These are phyloP conservation scores for Fraxinus cuspidata DNA, from an alignment of 257 asterid species.

Conservation along the genomic window DNA sequence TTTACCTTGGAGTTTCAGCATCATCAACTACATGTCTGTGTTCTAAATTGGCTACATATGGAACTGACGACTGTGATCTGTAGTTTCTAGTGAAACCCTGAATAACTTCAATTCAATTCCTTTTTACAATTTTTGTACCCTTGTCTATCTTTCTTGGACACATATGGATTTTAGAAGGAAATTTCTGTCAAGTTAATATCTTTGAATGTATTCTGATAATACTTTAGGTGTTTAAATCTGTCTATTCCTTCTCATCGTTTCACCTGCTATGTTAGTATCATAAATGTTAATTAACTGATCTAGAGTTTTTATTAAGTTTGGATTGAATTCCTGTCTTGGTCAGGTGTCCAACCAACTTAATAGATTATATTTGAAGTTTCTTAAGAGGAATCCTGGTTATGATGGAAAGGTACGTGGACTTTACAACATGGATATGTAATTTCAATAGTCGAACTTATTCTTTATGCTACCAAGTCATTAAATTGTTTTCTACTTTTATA, in stretches of 20 bases:
- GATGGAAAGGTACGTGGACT: conserved; percentile 76
- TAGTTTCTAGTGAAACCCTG: background rate
- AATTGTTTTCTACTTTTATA: conserved; percentile 29
- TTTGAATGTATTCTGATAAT: background rate
- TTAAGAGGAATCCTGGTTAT: conserved; percentile 93
- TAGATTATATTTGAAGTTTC: conserved; percentile 80
- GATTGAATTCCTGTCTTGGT: conserved; percentile 28
- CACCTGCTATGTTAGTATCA: background rate
- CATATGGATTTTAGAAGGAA: background rate
- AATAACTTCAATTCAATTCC: background rate
- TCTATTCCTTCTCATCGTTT: background rate
- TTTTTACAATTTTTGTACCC: background rate
- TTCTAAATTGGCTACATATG: background rate
- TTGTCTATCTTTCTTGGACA: background rate
- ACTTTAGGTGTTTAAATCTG: background rate
- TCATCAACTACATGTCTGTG: background rate
- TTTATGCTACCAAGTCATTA: conserved; percentile 16
- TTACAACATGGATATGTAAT: background rate
- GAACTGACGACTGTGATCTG: background rate
- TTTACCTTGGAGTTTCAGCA: background rate
- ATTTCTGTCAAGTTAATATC: background rate
- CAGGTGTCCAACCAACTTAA: conserved; percentile 91
- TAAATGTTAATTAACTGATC: conserved; percentile 6
- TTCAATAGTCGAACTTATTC: conserved; percentile 13
- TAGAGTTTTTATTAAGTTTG: conserved; percentile 20